Evolutionary conservation across 1,284 basidiomycete species (phyloP).

Genomic region (Leccinum solheimii): DNA sequence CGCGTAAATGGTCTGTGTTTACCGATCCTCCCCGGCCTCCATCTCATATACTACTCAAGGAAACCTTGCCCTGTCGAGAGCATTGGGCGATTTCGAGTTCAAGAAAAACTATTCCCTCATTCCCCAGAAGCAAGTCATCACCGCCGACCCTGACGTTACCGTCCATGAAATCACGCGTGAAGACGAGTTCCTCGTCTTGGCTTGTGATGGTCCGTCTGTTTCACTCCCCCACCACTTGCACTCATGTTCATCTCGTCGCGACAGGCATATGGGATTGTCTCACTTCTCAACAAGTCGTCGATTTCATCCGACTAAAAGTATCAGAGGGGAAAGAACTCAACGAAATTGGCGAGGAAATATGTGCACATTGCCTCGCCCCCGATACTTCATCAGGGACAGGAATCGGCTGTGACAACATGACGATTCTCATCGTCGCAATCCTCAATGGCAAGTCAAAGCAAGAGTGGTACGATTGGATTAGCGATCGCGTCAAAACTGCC

Average conservation of each 20-base stretch:
- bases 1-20: constrained; percentile 85
- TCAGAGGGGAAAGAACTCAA: constrained; percentile 78
- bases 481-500: constrained; percentile 76
- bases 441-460: constrained; percentile 85
- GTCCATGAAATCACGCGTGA: constrained; percentile 81
- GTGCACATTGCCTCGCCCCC: constrained; percentile 92
- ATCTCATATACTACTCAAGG: constrained; percentile 49
- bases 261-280: constrained; percentile 99
- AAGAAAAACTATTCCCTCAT: constrained; percentile 87
- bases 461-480: constrained; percentile 94
- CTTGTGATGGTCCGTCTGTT: constrained; percentile 83
- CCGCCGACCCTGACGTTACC: constrained; percentile 90
- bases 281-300: constrained; percentile 89
- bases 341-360: constrained; percentile 88
- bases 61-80: constrained; percentile 93
- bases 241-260: constrained; percentile 11
- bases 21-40: background rate
- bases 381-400: constrained; percentile 90
- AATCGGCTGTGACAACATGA: constrained; percentile 99
- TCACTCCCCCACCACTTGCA: background rate
- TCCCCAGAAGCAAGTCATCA: constrained; percentile 94
- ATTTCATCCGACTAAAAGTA: constrained; percentile 84
- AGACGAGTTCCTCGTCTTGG: constrained; percentile 95
- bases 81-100: constrained; percentile 98
- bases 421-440: constrained; percentile 87